Conservation (phyloP, 139 green algal species). For the Chlorella ohadii region DNA sequence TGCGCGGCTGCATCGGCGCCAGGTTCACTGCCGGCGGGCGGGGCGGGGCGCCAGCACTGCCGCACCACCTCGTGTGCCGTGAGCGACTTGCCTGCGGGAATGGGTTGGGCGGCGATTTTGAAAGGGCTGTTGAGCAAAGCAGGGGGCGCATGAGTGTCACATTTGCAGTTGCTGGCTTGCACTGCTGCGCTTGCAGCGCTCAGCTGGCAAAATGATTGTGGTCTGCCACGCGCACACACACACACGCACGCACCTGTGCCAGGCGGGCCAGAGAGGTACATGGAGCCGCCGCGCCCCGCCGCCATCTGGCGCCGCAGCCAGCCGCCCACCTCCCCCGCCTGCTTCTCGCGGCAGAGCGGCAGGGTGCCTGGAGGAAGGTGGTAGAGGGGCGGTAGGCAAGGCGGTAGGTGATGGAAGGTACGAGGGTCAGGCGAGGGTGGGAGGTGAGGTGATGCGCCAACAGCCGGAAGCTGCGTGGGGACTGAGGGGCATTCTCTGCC, state of each 20-base stretch:
- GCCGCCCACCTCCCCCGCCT: slow-evolving; percentile 32
- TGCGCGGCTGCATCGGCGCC: not conserved
- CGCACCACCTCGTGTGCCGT: slow-evolving; percentile 53
- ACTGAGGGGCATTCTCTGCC: too few species aligned
- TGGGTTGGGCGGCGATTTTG: not conserved
- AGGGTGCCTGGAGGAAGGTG: not conserved
- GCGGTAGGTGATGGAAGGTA: not conserved
- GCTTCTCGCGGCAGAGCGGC: slow-evolving; percentile 49
- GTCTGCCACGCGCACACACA: too few species aligned
- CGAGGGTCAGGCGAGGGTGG: not conserved
- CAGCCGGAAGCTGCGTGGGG: too few species aligned
- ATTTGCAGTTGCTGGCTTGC: too few species aligned
- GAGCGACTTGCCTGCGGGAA: slow-evolving; percentile 53
- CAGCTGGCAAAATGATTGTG: too few species aligned
- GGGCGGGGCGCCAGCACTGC: slow-evolving; percentile 7
- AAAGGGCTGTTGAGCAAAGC: too few species aligned
- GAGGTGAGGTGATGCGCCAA: not conserved
- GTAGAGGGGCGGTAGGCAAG: not conserved
- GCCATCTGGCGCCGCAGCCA: slow-evolving; percentile 21
- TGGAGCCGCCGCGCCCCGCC: slow-evolving; percentile 25
- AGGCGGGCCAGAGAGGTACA: slow-evolving; percentile 60
- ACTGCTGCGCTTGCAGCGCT: too few species aligned
- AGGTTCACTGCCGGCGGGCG: not conserved
- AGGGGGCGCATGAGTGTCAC: not conserved
- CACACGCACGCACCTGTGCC: slow-evolving; percentile 58